Conservation (phyloP, 768 basidiomycete genomes). For the Amanita brunnescens region DNA sequence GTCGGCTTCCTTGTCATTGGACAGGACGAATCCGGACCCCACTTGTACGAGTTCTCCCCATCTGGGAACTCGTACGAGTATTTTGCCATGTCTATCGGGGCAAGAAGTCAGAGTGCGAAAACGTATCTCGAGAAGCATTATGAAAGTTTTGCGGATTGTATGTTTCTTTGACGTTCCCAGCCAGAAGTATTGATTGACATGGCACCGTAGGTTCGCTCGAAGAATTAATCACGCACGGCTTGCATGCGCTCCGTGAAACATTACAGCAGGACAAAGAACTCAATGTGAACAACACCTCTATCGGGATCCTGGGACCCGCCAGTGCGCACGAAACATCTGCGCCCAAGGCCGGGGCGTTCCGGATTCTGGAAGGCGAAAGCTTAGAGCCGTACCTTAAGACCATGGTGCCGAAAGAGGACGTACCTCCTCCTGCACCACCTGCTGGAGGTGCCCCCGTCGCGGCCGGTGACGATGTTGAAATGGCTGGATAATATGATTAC, state of each 20-base stretch:
- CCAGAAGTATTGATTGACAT: neutral
- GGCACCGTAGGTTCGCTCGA: slow-evolving; percentile 60
- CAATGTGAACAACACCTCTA: slow-evolving; percentile 86
- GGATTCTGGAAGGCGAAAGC: slow-evolving; percentile 78
- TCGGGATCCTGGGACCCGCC: slow-evolving; percentile 81
- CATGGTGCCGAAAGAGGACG: slow-evolving; percentile 65
- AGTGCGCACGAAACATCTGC: slow-evolving; percentile 47
- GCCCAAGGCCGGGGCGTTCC: slow-evolving; percentile 56
- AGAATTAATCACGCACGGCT: slow-evolving; percentile 85
- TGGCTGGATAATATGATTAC: slow-evolving; percentile 49
- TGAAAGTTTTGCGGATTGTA: slow-evolving; percentile 79
- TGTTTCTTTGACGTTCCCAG: slow-evolving; percentile 20
- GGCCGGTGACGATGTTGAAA: slow-evolving; percentile 70
- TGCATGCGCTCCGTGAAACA: slow-evolving; percentile 92
- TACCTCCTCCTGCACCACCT: slow-evolving; percentile 26
- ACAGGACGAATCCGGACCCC: slow-evolving; percentile 92
- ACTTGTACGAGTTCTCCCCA: slow-evolving; percentile 97
- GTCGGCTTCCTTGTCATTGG: slow-evolving; percentile 98
- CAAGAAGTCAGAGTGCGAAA: slow-evolving; percentile 95
- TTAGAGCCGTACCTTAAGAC: slow-evolving; percentile 67
- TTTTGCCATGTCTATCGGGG: slow-evolving; percentile 97
- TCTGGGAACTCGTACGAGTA: slow-evolving; percentile 97
- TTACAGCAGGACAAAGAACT: slow-evolving; percentile 98
- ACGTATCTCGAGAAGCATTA: slow-evolving; percentile 96
- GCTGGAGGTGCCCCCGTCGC: slow-evolving; percentile 26